A percentile compares a stretch with the other conserved stretches of the same genome.
phyloP scores from a whole-genome alignment of 352 stramenopile genomes.

The Globisporangium emineosum region DNA sequence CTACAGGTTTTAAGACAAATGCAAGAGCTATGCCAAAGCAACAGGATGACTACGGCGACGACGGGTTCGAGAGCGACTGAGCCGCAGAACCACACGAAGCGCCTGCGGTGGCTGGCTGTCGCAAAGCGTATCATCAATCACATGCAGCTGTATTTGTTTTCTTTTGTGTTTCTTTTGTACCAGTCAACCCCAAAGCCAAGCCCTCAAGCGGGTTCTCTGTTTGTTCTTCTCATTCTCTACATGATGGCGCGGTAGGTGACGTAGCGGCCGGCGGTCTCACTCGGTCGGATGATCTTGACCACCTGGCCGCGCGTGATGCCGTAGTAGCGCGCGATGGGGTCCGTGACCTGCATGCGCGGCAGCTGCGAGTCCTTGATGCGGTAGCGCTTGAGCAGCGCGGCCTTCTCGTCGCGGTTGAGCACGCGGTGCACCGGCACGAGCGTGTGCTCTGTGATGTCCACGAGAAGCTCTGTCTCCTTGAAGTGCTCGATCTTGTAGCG shows the following conservation, averaged over 20 bases:
- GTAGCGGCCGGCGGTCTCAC: slow-evolving; percentile 99
- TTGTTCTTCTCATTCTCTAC: slow-evolving; percentile 44
- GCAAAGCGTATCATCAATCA: not conserved
- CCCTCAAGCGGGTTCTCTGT: not conserved
- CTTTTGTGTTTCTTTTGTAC: not conserved
- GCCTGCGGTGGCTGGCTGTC: too few relatives aligned
- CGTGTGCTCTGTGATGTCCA: slow-evolving; percentile 99
- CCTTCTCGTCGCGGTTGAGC: slow-evolving; percentile 96
- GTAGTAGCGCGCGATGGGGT: slow-evolving; percentile 98
- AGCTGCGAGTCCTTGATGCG: slow-evolving; percentile 99
- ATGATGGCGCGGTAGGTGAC: slow-evolving; percentile 99
- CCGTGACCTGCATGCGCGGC: slow-evolving; percentile 97
- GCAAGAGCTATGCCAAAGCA: not conserved
- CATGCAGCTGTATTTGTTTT: slow-evolving; percentile 10
- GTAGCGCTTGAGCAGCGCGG: slow-evolving; percentile 97
- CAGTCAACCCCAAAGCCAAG: not conserved
- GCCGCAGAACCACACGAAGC: too few relatives aligned
- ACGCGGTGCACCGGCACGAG: slow-evolving; percentile 98
- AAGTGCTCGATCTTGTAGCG: slow-evolving; percentile 96
- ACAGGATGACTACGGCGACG: slow-evolving; percentile 45
- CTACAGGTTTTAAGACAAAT: slow-evolving; percentile 12
- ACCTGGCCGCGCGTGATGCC: slow-evolving; percentile 96
- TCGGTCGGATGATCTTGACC: slow-evolving; percentile 99
- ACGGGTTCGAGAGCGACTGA: slow-evolving; percentile 61
- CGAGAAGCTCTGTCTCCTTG: slow-evolving; percentile 98